These are phyloP conservation scores for Globisporangium iwayamae DNA, from an alignment of 352 stramenopile genomes.

Conservation along the genomic window DNA sequence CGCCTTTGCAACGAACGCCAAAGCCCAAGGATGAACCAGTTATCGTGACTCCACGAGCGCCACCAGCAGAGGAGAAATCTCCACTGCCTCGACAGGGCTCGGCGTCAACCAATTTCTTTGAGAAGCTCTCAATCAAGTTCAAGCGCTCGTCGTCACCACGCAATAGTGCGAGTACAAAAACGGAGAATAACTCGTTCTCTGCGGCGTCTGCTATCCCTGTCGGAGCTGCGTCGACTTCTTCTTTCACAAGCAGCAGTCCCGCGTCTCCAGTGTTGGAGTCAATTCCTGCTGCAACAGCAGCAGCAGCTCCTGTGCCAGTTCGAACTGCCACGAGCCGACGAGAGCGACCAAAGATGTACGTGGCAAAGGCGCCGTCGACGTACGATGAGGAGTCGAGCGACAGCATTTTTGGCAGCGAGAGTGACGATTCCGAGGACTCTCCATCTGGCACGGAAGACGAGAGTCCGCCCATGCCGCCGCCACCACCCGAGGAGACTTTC, in stretches of 20 bases:
- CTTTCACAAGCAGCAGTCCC: background rate
- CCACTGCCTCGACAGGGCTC: conserved; percentile 23
- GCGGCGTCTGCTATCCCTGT: background rate
- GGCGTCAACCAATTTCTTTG: conserved; percentile 76
- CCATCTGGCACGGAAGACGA: conserved; percentile 41
- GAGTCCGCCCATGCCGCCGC: conserved; percentile 36
- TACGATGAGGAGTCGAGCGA: conserved; percentile 84
- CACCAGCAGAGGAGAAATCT: conserved; percentile 31
- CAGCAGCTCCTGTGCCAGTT: conserved; percentile 29
- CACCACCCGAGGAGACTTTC: conserved; percentile 14
- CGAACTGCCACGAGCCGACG: conserved; percentile 23
- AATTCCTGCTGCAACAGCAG: conserved; percentile 5
- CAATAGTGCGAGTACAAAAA: conserved; percentile 15
- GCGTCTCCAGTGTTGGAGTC: conserved; percentile 7
- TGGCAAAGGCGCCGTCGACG: conserved; percentile 54
- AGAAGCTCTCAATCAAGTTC: conserved; percentile 81
- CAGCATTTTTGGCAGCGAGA: conserved; percentile 81
- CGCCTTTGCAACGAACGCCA: background rate
- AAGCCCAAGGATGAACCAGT: conserved; percentile 7
- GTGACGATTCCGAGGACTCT: conserved; percentile 44
- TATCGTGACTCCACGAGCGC: conserved; percentile 7
- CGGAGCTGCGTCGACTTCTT: conserved; percentile 1
- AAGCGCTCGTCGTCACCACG: conserved; percentile 63
- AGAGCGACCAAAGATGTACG: conserved; percentile 75
- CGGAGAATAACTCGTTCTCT: conserved; percentile 17